These are phyloP conservation scores for Epichloe festucae DNA, from an alignment of 2,329 filamentous ascomycete species.

Conservation along the genomic window DNA sequence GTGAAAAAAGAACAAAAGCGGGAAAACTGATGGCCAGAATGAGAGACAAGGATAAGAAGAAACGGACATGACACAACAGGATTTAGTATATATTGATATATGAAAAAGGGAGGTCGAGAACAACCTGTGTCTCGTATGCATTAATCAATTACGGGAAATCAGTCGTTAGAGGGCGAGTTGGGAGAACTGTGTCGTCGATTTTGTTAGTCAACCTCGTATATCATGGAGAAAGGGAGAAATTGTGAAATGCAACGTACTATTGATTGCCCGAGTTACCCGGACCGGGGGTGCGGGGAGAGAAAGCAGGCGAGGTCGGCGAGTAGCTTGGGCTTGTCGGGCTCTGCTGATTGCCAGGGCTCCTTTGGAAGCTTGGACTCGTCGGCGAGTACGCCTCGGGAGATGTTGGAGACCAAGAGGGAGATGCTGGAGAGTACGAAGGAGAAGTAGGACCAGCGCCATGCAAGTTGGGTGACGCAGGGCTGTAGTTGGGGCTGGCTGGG, in stretches of 20 bases:
- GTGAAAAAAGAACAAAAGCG: neutral
- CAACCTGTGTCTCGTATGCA: slow-evolving; percentile 21
- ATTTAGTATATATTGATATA: slow-evolving; percentile 9
- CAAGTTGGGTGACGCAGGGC: slow-evolving; percentile 50
- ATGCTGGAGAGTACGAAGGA: slow-evolving; percentile 55
- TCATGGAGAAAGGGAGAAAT: neutral
- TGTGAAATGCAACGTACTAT: slow-evolving; percentile 20
- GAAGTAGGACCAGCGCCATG: slow-evolving; percentile 33
- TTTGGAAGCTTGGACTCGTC: slow-evolving; percentile 47
- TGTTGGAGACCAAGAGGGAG: slow-evolving; percentile 68
- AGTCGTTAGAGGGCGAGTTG: slow-evolving; percentile 29
- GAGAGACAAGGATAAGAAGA: neutral
- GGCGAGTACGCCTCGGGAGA: slow-evolving; percentile 53
- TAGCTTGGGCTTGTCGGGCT: slow-evolving; percentile 60
- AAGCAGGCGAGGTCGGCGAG: slow-evolving; percentile 47
- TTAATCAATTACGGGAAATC: slow-evolving; percentile 19
- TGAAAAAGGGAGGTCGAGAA: slow-evolving; percentile 11
- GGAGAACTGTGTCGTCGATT: slow-evolving; percentile 23
- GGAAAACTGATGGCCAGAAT: neutral
- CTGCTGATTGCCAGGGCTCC: slow-evolving; percentile 38
- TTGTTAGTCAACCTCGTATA: neutral
- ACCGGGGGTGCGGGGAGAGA: slow-evolving; percentile 33
- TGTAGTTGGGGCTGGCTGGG: slow-evolving; percentile 58
- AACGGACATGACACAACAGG: neutral
- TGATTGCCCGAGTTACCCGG: slow-evolving; percentile 30